Percentiles rank a stretch among this genome's conserved stretches.
These are phyloP conservation scores for Nidula niveotomentosa DNA, from an alignment of 1,284 basidiomycete genomes.

Conservation along the genomic window DNA sequence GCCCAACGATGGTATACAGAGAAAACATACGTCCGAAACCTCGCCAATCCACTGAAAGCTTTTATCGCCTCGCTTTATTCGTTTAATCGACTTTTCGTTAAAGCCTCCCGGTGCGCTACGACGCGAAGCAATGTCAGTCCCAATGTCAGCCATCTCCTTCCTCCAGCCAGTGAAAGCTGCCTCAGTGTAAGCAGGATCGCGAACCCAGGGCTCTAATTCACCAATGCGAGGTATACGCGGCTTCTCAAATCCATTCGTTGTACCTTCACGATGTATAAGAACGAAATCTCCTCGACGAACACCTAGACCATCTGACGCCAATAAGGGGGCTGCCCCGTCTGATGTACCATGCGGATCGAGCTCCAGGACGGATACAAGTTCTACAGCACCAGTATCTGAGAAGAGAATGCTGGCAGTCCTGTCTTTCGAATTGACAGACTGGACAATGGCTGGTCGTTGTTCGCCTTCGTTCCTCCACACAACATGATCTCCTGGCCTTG, in stretches of 20 bases:
- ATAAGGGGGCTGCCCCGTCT: constrained; percentile 38
- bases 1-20: constrained; percentile 6
- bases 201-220: constrained; percentile 77
- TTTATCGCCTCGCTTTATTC: constrained; percentile 41
- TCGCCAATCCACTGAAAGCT: constrained; percentile 74
- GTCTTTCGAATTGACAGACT: constrained; percentile 72
- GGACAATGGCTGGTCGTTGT: constrained; percentile 73
- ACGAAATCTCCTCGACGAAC: constrained; percentile 84
- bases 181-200: constrained; percentile 52
- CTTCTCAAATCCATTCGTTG: constrained; percentile 63
- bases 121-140: constrained; percentile 53
- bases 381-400: constrained; percentile 49
- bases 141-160: constrained; percentile 65
- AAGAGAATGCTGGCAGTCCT: constrained; percentile 69
- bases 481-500: constrained; percentile 89
- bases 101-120: constrained; percentile 33
- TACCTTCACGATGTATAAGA: constrained; percentile 67
- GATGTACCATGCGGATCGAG: constrained; percentile 79
- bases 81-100: constrained; percentile 43
- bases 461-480: constrained; percentile 81
- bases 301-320: constrained; percentile 63
- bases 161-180: constrained; percentile 67
- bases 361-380: constrained; percentile 83
- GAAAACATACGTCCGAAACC: constrained; percentile 62
- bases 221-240: constrained; percentile 77